Evolutionary conservation across 2,329 filamentous ascomycete genomes (phyloP), one percentile per base, ranked within the genome.

Genomic region (Ophiocordyceps camponoti-rufipedis): DNA sequence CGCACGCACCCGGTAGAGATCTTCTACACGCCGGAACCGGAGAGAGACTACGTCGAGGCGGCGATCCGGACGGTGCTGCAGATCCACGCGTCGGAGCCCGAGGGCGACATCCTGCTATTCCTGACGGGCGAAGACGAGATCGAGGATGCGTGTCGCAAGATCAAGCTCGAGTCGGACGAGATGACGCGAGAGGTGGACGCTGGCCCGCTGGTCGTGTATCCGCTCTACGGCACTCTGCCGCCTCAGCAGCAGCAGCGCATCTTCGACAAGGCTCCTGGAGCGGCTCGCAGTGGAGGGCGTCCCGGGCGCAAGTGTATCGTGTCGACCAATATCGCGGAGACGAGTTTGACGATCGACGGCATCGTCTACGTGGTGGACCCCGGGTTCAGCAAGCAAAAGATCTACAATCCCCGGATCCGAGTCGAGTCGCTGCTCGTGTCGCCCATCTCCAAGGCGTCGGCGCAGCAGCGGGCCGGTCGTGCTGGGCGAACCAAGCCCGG

Each of bases 291-390:
- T 45, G 86, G 84, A 46, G 89, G 89, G 35, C 75, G 80, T 19
- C 85, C 91, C 1, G 91, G 91, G n/a, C 76, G 91, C 50, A 98
- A 98, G 64, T 81, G 80, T 58, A 93, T 98, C 54, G 75, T 98
- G 29, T 85, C 88, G 10, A 98, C 91, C 52, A 98, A 98, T 63
- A 98, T 98, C 62, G 91, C 91, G 41, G 91, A 98, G 68, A 98
- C 91, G 0, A 89, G 82, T 56, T 76, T 98, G 64, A 98, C 91
- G 42, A 98, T 98, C 49, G 91, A 98, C 58, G 91, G 91, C 60
- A 98, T 98, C 51, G 91, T 98, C 33, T 98, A 95, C 58, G 91
- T 98, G 32, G 89, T 98, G n/a, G 91, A 98, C 57, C 89, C 91
- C 2, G 91, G 91, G 33, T 98, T 98, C 69, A 94, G 87, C 68